Evolutionary conservation across 768 basidiomycete species (phyloP), one percentile per base, ranked within the genome.

Genomic region (Strobilomyces confusus): DNA sequence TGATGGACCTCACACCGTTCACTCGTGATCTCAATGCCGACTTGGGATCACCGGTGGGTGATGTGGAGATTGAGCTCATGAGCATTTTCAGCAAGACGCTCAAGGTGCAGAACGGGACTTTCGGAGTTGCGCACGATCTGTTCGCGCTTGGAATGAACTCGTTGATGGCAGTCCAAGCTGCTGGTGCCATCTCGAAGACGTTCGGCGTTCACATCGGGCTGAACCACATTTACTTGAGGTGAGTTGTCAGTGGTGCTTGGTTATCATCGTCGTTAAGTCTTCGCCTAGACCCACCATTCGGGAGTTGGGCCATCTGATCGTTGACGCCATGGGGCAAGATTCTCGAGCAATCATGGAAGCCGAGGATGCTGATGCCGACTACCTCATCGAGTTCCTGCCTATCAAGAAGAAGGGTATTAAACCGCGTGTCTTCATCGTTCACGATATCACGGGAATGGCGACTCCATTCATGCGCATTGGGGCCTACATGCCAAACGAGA

Each of bases 391-490:
- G 51, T 63, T 68, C 58, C 43, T 68, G 2, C 66, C 67, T 4
- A 59, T 68, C 58, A 68, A 68, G 56, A 68, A 63, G 64, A 68
- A 68, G 58, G 66, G 66, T 17, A 55, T 58, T 13, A 58, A 33
- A 1, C 66, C 66, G 30, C 65, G 63, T 15, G 2, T 68, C 47
- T 68, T 66, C 44, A 51, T 68, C 46, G 63, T 68, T n/a, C 66
- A 68, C 56, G 66, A 68, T 40, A 61, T 68, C 56, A 68, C 66
- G 4, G 66, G 66, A 34, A 68, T 68, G 64, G 67, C 63, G 9
- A 68, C 66, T 2, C 66, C 66, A 4, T 69, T 64, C 55, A 68
- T 68, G 67, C 63, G 66, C 13, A 66, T 68, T 23, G 67, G 66
- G 7, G 63, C 67, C 20, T 68, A 59, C 54, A 68, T 68, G 66